Evolutionary conservation across 108 stramenopile genomes (phyloP), one percentile per base, ranked within the genome.

Genomic region (Bacterosira constricta): DNA sequence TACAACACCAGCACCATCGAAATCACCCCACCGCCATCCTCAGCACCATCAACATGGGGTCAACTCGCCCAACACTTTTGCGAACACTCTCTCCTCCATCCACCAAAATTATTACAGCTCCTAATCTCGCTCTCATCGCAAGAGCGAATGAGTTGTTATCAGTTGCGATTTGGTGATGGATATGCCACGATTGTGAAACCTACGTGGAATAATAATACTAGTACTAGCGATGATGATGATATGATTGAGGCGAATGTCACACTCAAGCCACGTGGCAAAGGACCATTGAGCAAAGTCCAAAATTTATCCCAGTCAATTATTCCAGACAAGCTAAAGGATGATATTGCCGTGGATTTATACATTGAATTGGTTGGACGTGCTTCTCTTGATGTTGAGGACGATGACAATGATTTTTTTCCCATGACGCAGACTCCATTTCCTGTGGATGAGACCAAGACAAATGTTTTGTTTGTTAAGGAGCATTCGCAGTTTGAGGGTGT

Each of bases 161-260:
- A 17, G 5, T 34, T 54, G 17, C 29, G 53, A 34, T 54, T 34
- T 54, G 53, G 53, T 34, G 53, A 34, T 54, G 53, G 53, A 31
- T 54, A 54, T 17, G 53, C 53, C 53, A 54, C 53, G 15, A 35
- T 54, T 3, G 17, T 54, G 17, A 4, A n/a, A 1, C 32, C 27
- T n/a, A 35, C 13, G 12, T 54, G 53, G 53, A 17, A 17, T 17
- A n/a, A 15, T 18, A 7, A 2, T 17, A 54, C 8, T 2, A 3
- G 26, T 26, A 30, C 15, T 52, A 10, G 10, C 6, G 27, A 3
- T 27, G 8, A n/a, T 23, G 30, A 15, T 3, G 52, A 30, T 26
- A 1, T 18, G 53, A 35, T 54, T 15, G 53, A 54, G 31, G 53
- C 53, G 6, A 54, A 54, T 15, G 35, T 54, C 32, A 15, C 53